Conservation (phyloP, 2,329 filamentous ascomycete species). For the Colletotrichum tofieldiae region DNA sequence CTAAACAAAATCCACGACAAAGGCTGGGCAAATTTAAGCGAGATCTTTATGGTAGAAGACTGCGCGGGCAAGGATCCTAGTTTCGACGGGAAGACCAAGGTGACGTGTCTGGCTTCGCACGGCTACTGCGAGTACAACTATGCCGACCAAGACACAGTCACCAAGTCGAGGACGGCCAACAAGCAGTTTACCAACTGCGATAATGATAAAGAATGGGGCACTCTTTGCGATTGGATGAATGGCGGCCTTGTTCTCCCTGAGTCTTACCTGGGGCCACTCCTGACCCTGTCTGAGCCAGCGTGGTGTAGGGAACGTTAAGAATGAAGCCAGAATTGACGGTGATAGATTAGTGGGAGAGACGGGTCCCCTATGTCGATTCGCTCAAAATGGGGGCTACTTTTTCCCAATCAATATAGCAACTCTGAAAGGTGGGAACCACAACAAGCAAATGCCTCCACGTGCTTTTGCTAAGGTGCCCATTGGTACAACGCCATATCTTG, state of each 20-base stretch:
- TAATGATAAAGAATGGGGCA: slow-evolving; percentile 45
- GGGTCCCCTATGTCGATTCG: background rate
- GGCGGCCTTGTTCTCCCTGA: slow-evolving; percentile 45
- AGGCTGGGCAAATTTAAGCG: slow-evolving; percentile 46
- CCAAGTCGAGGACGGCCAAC: slow-evolving; percentile 18
- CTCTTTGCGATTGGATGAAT: slow-evolving; percentile 44
- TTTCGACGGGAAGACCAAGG: slow-evolving; percentile 45
- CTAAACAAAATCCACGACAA: slow-evolving; percentile 45
- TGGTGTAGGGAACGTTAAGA: slow-evolving; percentile 23
- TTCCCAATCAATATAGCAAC: background rate
- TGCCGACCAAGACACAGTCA: background rate
- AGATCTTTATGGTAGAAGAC: slow-evolving; percentile 47
- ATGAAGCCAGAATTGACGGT: background rate
- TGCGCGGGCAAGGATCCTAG: slow-evolving; percentile 45
- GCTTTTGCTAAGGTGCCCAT: background rate
- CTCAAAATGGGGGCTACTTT: background rate
- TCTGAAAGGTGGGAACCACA: background rate
- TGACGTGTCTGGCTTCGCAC: slow-evolving; percentile 46
- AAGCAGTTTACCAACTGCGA: slow-evolving; percentile 47
- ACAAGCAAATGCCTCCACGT: background rate
- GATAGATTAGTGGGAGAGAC: background rate
- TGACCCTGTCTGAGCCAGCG: slow-evolving; percentile 16
- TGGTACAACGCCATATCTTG: background rate
- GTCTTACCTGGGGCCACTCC: slow-evolving; percentile 47
- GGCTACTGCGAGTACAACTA: slow-evolving; percentile 48